These are phyloP conservation scores for Leishmania mexicana DNA, from an alignment of 208 protist genomes.

Conservation along the genomic window DNA sequence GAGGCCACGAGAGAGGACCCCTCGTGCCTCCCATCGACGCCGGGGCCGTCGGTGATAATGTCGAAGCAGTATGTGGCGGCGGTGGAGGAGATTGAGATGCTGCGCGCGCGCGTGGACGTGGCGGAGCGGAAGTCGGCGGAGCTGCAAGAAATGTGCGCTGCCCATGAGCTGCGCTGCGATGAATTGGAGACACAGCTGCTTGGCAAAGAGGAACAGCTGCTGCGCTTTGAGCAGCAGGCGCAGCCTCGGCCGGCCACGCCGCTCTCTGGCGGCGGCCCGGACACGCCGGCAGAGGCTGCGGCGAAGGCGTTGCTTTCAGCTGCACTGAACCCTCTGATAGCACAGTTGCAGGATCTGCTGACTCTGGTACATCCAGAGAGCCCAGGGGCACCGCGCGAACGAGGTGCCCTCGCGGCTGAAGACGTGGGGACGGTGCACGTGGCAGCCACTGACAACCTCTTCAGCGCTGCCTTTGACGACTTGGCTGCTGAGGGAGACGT, in stretches of 20 bases:
- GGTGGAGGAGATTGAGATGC: constrained; percentile 20
- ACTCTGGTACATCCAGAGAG: background rate
- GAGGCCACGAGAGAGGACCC: background rate
- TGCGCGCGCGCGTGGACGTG: constrained; percentile 25
- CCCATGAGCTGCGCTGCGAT: constrained; percentile 38
- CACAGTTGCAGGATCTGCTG: constrained; percentile 12
- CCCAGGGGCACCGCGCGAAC: background rate
- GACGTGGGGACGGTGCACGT: background rate
- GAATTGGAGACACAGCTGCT: constrained; percentile 58
- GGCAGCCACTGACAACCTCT: background rate
- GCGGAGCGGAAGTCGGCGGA: constrained; percentile 17
- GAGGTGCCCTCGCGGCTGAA: background rate
- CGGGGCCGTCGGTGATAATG: constrained; percentile 21
- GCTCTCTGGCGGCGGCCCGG: background rate
- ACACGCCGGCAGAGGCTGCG: background rate
- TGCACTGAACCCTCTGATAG: constrained; percentile 6
- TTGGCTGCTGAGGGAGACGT: background rate
- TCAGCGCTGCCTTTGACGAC: background rate
- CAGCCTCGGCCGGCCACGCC: background rate
- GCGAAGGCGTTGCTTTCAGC: background rate
- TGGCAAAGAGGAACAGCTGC: constrained; percentile 50
- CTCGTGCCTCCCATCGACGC: background rate
- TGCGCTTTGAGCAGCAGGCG: constrained; percentile 18
- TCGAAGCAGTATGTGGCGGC: constrained; percentile 22
- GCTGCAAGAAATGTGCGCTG: constrained; percentile 31